These are phyloP conservation scores for Exophiala oligosperma DNA, from an alignment of 2,329 filamentous ascomycete genomes.

Conservation along the genomic window DNA sequence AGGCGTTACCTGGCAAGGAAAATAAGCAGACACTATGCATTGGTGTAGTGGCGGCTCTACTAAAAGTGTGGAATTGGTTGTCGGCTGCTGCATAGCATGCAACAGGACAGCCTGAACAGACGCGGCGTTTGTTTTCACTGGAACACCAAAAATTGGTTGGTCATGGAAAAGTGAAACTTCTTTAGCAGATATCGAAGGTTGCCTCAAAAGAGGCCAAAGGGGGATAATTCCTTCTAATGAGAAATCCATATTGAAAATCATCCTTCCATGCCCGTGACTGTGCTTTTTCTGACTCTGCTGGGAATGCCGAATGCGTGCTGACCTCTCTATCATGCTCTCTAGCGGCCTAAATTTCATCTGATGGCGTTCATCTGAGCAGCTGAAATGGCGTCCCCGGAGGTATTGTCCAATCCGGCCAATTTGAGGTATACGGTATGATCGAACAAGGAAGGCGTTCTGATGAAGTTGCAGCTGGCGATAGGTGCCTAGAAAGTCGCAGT, in stretches of 20 bases:
- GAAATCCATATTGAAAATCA: too few relatives aligned
- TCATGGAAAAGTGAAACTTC: slow-evolving; percentile 1
- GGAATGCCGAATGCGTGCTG: too few relatives aligned
- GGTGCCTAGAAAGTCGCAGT: too few relatives aligned
- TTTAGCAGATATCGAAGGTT: neutral
- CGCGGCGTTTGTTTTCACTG: neutral
- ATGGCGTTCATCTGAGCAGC: neutral
- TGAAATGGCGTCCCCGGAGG: neutral
- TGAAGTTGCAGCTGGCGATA: neutral
- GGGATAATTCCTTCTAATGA: too few relatives aligned
- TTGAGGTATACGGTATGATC: neutral
- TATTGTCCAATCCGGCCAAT: neutral
- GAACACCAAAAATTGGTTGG: neutral
- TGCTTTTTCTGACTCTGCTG: too few relatives aligned
- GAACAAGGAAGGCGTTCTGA: neutral
- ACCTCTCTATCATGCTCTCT: too few relatives aligned
- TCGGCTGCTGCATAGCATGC: neutral
- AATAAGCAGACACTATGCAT: neutral
- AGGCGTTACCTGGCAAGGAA: neutral
- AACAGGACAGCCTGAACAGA: neutral
- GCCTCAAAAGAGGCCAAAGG: too few relatives aligned
- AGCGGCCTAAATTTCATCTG: neutral
- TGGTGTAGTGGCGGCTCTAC: neutral
- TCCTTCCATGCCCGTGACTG: too few relatives aligned
- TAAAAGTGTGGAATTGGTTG: neutral